These are phyloP conservation scores for Penicillium odoratum DNA, from an alignment of 495 filamentous ascomycete species.

Conservation along the genomic window DNA sequence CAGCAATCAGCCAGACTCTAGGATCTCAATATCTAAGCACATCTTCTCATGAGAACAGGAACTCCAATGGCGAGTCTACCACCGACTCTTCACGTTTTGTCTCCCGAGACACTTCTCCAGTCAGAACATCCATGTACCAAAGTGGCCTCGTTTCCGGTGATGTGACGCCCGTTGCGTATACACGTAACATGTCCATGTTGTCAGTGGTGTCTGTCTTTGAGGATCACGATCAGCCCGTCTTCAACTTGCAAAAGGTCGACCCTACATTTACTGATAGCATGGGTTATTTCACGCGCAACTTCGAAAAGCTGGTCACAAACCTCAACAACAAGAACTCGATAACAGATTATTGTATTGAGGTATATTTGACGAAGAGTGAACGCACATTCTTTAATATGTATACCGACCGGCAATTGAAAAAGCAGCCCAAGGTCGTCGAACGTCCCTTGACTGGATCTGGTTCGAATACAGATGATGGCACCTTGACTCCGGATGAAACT, in stretches of 20 bases:
- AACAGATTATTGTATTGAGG: slow-evolving; percentile 63
- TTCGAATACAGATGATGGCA: slow-evolving; percentile 9
- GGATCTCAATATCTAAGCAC: slow-evolving; percentile 11
- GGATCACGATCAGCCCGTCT: slow-evolving; percentile 62
- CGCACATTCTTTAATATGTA: slow-evolving; percentile 69
- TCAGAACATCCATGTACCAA: neutral
- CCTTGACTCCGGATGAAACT: slow-evolving; percentile 35
- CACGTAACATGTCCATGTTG: neutral
- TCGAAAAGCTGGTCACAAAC: slow-evolving; percentile 59
- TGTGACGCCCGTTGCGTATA: neutral
- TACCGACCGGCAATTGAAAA: slow-evolving; percentile 55
- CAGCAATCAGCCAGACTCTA: slow-evolving; percentile 18
- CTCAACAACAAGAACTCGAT: slow-evolving; percentile 59
- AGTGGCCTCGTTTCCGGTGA: neutral
- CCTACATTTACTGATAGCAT: slow-evolving; percentile 70
- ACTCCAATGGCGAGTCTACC: neutral
- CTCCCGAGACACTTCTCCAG: neutral
- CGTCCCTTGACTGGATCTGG: neutral
- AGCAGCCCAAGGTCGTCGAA: slow-evolving; percentile 38
- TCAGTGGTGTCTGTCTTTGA: slow-evolving; percentile 45
- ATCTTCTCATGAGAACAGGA: neutral
- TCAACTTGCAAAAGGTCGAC: slow-evolving; percentile 66
- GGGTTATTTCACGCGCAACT: slow-evolving; percentile 60
- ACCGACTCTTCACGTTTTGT: neutral
- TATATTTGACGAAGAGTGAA: slow-evolving; percentile 66